Base-by-base conservation (phyloP, 2,329 filamentous ascomycete species). In the Cryoendolithus antarcticus region DNA sequence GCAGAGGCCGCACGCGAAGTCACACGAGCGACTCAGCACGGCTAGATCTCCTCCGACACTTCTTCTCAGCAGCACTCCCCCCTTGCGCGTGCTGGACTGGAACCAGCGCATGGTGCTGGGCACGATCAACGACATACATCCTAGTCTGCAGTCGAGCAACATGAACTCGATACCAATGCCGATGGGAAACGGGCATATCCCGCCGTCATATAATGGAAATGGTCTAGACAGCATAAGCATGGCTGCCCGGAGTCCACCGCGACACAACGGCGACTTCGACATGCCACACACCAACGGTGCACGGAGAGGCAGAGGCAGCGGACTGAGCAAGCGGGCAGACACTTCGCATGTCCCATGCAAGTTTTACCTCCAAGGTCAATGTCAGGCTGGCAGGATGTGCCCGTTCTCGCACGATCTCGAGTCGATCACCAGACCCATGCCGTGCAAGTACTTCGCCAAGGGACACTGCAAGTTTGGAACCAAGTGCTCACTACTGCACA, bases 361-460 rank as follows among this genome's bases (percentile, higher is more conserved):
- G 72, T 98, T 98, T 81, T 98, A 91, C 65, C 80, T 86, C 39
- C 86, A 94, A 67, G 88, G 89, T 60, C 80, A 86, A 55, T 98
- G 91, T 63, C 89, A 96, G 72, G 91, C 91, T 42, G 91, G 91
- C 52, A 84, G 83, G 60, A 86, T 88, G 49, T 98, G 91, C 67
- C 91, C 91, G 31, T 98, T 96, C 65, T 85, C 86, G 54, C 91
- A 98, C 66, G 89, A 93, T 48, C 78, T 91, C 48, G 84, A 91
- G 58, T 74, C 79, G 24, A 77, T 86, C 31, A 75, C 82, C 37
- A 86, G 95, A 60, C 88, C 83, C 46, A 78, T 93, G 48, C 76
- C 77, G 9, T 98, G 91, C 79, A 98, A 96, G 66, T 98, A 96
- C 67, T 98, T 96, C 62, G 83, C 88, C 57, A 98, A 96, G 86